Base-by-base conservation (phyloP, 495 filamentous ascomycete species). In the Aspergillus carlsbadensis region DNA sequence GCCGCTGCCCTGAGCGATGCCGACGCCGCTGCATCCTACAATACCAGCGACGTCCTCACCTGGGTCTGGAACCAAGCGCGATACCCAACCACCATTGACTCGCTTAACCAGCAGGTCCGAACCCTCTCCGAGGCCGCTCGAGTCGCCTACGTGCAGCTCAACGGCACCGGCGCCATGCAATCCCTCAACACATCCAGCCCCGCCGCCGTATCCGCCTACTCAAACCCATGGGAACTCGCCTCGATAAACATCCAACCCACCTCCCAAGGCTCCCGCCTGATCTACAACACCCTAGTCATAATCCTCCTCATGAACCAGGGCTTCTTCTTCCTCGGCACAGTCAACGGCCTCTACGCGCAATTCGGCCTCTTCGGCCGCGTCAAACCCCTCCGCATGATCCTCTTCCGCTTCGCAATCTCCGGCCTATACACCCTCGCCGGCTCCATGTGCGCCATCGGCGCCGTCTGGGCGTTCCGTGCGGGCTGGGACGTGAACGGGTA, bases 251-350 rank as follows among this genome's bases (percentile, higher is more conserved):
- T 81, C 42, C 70, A 77, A 44, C 66, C 74, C 1, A 82, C 78
- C 0, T 42, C 66, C 0, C 81, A 84, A 56, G 81, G 80, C 10
- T 74, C 77, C 3, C 68, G 78, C 0, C 43, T 75, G 0, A 69
- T 82, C 54, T 81, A 80, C 67, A 84, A 84, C 58, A 81, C 78
- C 0, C 52, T 82, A 3, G 68, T 72, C 15, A 74, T 82, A 20
- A 73, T 82, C 53, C 59, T 78, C 2, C 67, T 72, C 26, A 11
- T 82, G 14, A 78, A 82, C 55, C 78, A 81, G 47, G 73, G 81
- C 51, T 84, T 84, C 65, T 82, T 82, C 68, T 84, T 70, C 58
- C 65, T 84, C 2, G 73, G 55, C 44, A 70, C 50, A 60, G 51
- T 73, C 54, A 74, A 74, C 41, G 72, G 70, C 11, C 62, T 83